These are phyloP conservation scores for Rhizopus arrhizus DNA, from an alignment of 371 early-diverging fungal genomes.

Conservation along the genomic window DNA sequence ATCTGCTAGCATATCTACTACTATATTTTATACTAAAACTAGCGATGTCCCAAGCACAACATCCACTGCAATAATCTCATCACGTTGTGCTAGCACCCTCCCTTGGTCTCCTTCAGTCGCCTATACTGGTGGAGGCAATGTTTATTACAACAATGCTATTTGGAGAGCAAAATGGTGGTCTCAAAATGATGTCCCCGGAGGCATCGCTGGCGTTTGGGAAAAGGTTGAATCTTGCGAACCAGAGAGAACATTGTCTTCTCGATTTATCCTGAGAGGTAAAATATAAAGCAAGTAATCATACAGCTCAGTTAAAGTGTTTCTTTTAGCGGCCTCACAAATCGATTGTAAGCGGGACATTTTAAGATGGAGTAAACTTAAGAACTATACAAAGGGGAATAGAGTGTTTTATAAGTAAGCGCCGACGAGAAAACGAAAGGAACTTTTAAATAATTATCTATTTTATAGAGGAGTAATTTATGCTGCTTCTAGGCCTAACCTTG, in stretches of 20 bases:
- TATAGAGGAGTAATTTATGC: not conserved
- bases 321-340: conserved; percentile 1
- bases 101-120: conserved; percentile 30
- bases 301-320: not conserved
- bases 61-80: conserved; percentile 14
- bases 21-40: conserved; percentile 12
- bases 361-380: not conserved
- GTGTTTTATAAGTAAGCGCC: not conserved
- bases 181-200: conserved; percentile 43
- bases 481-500: not conserved
- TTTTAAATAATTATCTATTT: not conserved
- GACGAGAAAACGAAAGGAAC: not conserved
- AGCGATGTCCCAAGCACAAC: conserved; percentile 24
- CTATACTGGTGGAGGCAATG: conserved; percentile 31
- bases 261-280: not conserved
- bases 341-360: not conserved
- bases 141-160: conserved; percentile 39
- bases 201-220: conserved; percentile 38
- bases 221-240: conserved; percentile 23
- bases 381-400: not conserved
- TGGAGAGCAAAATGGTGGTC: conserved; percentile 59
- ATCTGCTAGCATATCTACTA: not conserved
- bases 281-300: not conserved
- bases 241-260: not conserved
- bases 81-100: conserved; percentile 24